Evolutionary conservation across 2,329 filamentous ascomycete species (phyloP).

Genomic region (Tolypocladium ovalisporum): DNA sequence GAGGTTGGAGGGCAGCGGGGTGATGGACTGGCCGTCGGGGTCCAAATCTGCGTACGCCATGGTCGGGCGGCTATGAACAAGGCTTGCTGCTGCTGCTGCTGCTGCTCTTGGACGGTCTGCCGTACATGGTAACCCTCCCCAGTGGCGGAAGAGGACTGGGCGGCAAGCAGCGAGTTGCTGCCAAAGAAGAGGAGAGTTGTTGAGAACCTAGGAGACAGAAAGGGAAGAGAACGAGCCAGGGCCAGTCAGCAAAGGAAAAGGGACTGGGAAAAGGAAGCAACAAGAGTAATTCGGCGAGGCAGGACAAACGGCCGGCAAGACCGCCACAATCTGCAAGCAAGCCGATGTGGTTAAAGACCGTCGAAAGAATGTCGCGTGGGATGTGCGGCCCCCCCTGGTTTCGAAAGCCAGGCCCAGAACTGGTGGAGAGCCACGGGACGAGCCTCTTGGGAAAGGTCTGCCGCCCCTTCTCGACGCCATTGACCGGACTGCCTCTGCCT

Average conservation of each 20-base stretch:
- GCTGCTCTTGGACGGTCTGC: background rate
- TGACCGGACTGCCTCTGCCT: background rate
- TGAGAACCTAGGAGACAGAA: too few species aligned
- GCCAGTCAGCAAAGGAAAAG: background rate
- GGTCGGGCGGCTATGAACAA: background rate
- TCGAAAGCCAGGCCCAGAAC: background rate
- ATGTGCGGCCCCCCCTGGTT: background rate
- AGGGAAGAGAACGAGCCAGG: background rate
- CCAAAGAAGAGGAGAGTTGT: background rate
- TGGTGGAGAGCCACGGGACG: background rate
- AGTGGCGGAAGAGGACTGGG: background rate
- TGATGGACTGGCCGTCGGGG: slow-evolving; percentile 12
- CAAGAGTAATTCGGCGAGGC: background rate
- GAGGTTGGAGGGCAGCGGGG: slow-evolving; percentile 9
- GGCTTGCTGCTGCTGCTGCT: background rate
- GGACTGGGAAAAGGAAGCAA: background rate
- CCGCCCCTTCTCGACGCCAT: background rate
- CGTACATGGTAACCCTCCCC: background rate
- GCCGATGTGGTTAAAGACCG: background rate
- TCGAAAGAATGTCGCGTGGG: background rate
- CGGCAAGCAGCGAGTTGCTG: background rate
- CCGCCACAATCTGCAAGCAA: background rate
- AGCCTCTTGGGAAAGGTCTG: background rate
- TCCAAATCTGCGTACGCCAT: slow-evolving; percentile 15
- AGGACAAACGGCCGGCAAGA: background rate